Evolutionary conservation across 1,284 basidiomycete genomes (phyloP), one percentile per base, ranked within the genome.

Genomic region (Tylopilus orsonianus): DNA sequence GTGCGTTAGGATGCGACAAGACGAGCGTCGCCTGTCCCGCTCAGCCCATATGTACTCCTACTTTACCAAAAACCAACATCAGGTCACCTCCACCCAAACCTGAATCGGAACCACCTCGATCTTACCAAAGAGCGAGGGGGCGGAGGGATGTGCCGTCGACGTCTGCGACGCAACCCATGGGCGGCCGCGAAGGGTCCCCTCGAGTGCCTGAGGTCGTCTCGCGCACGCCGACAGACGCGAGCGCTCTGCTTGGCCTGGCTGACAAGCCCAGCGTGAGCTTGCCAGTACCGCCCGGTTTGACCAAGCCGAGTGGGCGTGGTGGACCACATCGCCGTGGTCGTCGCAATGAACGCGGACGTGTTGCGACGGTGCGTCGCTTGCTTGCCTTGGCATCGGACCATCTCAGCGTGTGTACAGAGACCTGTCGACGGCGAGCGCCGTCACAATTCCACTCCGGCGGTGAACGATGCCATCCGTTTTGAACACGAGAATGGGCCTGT

Each of bases 201-300:
- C 26, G 19, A 10, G 33, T 8, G 5, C 49, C 38, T 12, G 50
- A 49, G 14, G 30, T 41, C 34, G 5, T 22, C 16, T 50, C 51
- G 2, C 14, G 27, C 20, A 22, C 46, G 7, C 38, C 48, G 4
- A 37, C 41, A 3, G 26, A 30, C 18, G 6, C 43, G 10, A 27
- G 8, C 4, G 2, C 18, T 7, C 1, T 10, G 16, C 9, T 9
- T 5, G 34, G 38, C 2, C n/a, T 45, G 8, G n/a, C 37, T 2
- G n/a, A 19, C 26, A 44, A 40, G 4, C 18, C 3, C n/a, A 37
- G 19, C 12, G 45, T 27, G 8, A 52, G n/a, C 19, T 12, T 50
- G n/a, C 46, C 58, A 22, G 13, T 40, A 7, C 57, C 62, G 0
- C 51, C 62, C 0, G 58, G 56, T 20, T 23, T 59, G 16, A 8